Base-by-base conservation (phyloP, 495 filamentous ascomycete genomes). In the Xylaria flabelliformis region DNA sequence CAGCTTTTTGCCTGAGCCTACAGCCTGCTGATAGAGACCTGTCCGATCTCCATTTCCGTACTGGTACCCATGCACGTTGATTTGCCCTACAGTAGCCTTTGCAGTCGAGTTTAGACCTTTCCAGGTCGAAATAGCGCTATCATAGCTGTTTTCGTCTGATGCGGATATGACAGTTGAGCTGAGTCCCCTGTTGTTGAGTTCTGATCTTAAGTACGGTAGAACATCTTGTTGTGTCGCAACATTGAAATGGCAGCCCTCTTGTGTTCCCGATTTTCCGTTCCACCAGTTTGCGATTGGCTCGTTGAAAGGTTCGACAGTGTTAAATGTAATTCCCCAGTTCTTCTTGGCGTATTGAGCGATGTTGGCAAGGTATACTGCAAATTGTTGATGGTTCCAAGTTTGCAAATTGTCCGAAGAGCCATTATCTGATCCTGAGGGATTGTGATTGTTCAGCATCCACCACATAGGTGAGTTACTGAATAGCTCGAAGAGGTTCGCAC, bases 381-480 rank as follows among this genome's bases (percentile, higher is more conserved):
- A 80, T 8, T 77, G 65, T 8, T 79, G 58, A 56, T 78, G 76
- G 70, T 83, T 83, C 81, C 81, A 83, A 7, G 69, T 73, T 32
- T 83, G 81, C 41, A 83, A 67, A 64, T 83, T 83, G 59, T 82
- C 76, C 0, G 41, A 56, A 9, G 64, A 67, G 46, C 79, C 79
- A 59, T 74, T 67, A 53, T 80, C 73, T 29, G 78, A 76, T 7
- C 81, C 81, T 21, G 76, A 74, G 8, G 81, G 81, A 66, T 83
- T 83, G 72, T 83, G 78, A 69, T 83, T 83, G 55, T 68, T 74
- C 65, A 73, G 76, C 81, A 79, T 81, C 81, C 81, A 83, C 81
- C 81, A 83, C 76, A 81, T 78, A 13, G 81, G 81, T 12, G 79
- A 81, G 67, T 83, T 83, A 51, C 79, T 81, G 72, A 83, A 83